phyloP scores from a whole-genome alignment of 371 early-diverging fungal genomes.

The Mortierella sp. region DNA sequence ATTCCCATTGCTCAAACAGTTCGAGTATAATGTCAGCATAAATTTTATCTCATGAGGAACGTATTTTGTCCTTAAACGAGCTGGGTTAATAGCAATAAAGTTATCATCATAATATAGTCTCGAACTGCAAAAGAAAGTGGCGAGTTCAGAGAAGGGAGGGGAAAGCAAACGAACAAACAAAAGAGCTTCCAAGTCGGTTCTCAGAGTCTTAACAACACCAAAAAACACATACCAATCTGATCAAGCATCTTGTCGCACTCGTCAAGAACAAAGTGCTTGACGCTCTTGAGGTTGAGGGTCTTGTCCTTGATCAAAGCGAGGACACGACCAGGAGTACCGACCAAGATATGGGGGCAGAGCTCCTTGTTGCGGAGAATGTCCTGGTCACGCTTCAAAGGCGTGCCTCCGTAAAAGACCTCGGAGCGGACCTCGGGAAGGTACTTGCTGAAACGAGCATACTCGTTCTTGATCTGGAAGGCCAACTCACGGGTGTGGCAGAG shows the following conservation, averaged over 20 bases:
- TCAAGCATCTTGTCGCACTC: constrained; percentile 99
- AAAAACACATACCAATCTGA: constrained; percentile 76
- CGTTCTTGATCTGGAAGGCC: constrained; percentile 97
- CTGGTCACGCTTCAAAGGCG: constrained; percentile 81
- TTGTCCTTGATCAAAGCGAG: constrained; percentile 90
- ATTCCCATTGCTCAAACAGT: constrained; percentile 3
- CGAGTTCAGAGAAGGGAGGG: neutral
- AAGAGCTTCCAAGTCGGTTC: neutral
- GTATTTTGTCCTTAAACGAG: constrained; percentile 52
- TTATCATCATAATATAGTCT: constrained; percentile 41
- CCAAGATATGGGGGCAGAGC: constrained; percentile 93
- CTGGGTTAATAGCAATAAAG: constrained; percentile 53
- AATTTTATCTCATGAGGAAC: constrained; percentile 41
- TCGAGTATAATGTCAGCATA: constrained; percentile 18
- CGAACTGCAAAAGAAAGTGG: neutral
- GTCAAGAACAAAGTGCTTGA: constrained; percentile 98
- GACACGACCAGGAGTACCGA: constrained; percentile 99
- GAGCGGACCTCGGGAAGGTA: constrained; percentile 95
- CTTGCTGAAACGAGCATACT: constrained; percentile 95
- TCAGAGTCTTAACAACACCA: constrained; percentile 8
- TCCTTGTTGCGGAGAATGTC: constrained; percentile 86
- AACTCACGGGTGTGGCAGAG: constrained; percentile 98
- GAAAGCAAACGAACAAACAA: neutral
- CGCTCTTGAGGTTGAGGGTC: constrained; percentile 78
- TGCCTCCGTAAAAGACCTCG: constrained; percentile 95